These are phyloP conservation scores for Aspergillus japonicus DNA, from an alignment of 2,329 filamentous ascomycete species.

Conservation along the genomic window DNA sequence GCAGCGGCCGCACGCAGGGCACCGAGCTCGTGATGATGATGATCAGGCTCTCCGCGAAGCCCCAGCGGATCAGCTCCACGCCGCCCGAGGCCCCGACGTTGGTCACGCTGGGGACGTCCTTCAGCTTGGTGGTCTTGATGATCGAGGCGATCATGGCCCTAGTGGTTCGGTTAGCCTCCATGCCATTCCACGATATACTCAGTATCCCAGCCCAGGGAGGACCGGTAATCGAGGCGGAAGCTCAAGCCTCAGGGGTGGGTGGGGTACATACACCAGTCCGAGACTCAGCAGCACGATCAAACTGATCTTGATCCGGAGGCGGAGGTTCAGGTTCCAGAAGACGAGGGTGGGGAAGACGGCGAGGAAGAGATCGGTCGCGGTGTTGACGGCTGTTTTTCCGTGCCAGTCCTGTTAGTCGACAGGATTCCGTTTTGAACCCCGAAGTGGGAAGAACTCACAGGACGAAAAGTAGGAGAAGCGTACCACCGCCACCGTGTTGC, in stretches of 20 bases:
- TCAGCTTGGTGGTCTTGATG: conserved; percentile 21
- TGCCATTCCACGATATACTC: too few relatives aligned
- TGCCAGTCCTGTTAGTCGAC: not conserved
- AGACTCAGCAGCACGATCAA: conserved; percentile 30
- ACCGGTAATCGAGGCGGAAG: not conserved
- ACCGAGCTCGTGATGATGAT: conserved; percentile 34
- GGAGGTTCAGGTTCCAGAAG: conserved; percentile 36
- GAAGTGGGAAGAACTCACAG: too few relatives aligned
- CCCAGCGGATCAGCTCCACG: conserved; percentile 28
- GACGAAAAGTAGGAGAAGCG: conserved; percentile 31
- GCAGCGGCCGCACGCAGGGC: conserved; percentile 28
- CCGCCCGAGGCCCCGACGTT: conserved; percentile 18
- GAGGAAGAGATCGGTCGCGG: conserved; percentile 28
- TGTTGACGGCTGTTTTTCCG: conserved; percentile 22
- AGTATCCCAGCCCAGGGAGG: too few relatives aligned
- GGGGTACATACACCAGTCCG: conserved; percentile 31
- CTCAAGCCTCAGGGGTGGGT: too few relatives aligned
- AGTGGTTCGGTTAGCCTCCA: too few relatives aligned
- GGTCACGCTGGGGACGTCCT: conserved; percentile 11
- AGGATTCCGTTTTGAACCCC: too few relatives aligned
- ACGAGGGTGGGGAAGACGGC: conserved; percentile 28
- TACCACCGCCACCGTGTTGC: conserved; percentile 23
- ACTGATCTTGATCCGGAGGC: conserved; percentile 30
- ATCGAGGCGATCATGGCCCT: conserved; percentile 30
- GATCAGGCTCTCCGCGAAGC: conserved; percentile 30